Conservation (phyloP, 371 early-diverging fungal species). For the Rhizopus sp. region DNA sequence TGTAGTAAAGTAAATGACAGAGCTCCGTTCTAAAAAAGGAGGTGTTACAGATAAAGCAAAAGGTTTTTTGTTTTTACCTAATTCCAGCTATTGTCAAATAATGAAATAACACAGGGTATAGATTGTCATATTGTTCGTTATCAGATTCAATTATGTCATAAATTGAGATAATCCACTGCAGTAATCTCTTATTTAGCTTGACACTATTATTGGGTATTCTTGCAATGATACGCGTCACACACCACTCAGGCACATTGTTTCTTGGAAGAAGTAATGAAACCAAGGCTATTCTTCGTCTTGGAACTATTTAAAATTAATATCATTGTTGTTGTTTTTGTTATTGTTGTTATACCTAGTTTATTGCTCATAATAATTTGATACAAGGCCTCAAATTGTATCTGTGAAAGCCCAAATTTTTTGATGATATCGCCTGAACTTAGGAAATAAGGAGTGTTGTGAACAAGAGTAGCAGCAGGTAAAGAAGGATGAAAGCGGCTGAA, state of each 20-base stretch:
- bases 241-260: slow-evolving; percentile 34
- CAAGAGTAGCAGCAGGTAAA: background rate
- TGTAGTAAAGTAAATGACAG: slow-evolving; percentile 57
- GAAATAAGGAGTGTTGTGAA: background rate
- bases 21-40: slow-evolving; percentile 32
- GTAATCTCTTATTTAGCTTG: slow-evolving; percentile 15
- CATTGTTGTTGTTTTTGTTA: slow-evolving; percentile 1
- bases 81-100: slow-evolving; percentile 39
- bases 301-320: background rate
- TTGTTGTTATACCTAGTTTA: slow-evolving; percentile 18
- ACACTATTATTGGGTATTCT: slow-evolving; percentile 30
- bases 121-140: slow-evolving; percentile 30
- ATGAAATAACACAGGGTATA: slow-evolving; percentile 54
- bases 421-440: background rate
- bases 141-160: slow-evolving; percentile 50
- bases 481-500: slow-evolving; percentile 1
- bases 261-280: slow-evolving; percentile 51
- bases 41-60: background rate
- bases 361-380: slow-evolving; percentile 19
- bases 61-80: slow-evolving; percentile 28
- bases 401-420: slow-evolving; percentile 2
- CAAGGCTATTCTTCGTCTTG: slow-evolving; percentile 13
- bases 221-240: slow-evolving; percentile 44
- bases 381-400: slow-evolving; percentile 8
- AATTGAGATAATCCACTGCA: slow-evolving; percentile 52